These are phyloP conservation scores for Pichia sorboxylosa DNA, from an alignment of 1,139 yeast species.

Conservation along the genomic window DNA sequence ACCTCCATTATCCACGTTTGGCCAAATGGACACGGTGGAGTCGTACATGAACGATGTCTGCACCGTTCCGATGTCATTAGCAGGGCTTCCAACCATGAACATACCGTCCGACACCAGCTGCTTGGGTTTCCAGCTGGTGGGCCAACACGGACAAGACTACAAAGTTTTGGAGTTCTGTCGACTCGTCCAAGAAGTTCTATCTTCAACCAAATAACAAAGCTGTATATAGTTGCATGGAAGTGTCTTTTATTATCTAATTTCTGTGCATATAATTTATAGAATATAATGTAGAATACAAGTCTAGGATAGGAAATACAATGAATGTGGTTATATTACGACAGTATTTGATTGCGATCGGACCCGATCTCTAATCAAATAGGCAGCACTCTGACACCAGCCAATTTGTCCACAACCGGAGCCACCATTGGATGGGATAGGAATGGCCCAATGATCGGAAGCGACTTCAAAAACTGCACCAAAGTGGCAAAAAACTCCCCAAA, in stretches of 20 bases:
- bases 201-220: too few relatives aligned
- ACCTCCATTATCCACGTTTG: conserved; percentile 42
- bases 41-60: conserved; percentile 72
- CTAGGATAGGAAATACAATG: too few relatives aligned
- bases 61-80: conserved; percentile 83
- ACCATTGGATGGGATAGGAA: conserved; percentile 66
- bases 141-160: conserved; percentile 76
- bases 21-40: conserved; percentile 35
- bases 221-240: too few relatives aligned
- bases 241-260: too few relatives aligned
- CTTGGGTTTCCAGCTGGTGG: conserved; percentile 68
- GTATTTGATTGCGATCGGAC: too few relatives aligned
- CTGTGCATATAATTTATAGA: too few relatives aligned
- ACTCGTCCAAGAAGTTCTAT: conserved; percentile 8
- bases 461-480: conserved; percentile 76
- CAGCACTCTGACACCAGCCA: conserved; percentile 53
- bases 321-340: too few relatives aligned
- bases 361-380: too few relatives aligned
- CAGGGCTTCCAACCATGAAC: conserved; percentile 79
- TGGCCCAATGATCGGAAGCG: conserved; percentile 83
- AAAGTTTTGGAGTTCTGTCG: conserved; percentile 35
- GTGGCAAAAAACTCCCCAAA: conserved; percentile 60
- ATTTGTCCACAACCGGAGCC: conserved; percentile 63
- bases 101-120: conserved; percentile 46
- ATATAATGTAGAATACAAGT: too few relatives aligned